These are phyloP conservation scores for Penicillium verhagenii DNA, from an alignment of 495 filamentous ascomycete genomes.

Conservation along the genomic window DNA sequence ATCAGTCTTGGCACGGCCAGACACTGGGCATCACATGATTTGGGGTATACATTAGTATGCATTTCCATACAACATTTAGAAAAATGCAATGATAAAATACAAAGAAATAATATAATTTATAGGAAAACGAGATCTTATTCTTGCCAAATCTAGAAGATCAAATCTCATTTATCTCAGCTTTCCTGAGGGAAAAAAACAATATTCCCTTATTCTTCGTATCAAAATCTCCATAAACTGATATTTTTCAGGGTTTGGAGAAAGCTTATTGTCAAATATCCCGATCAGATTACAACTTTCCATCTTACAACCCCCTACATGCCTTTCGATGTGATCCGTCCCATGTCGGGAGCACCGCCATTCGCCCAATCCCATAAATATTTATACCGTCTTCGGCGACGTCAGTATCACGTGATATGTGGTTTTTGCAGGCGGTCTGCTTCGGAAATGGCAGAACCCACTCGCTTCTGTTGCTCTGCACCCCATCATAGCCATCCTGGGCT, in stretches of 20 bases:
- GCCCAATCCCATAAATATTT: neutral
- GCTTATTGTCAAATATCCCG: neutral
- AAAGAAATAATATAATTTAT: too few species aligned
- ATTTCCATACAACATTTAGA: too few species aligned
- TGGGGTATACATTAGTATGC: too few species aligned
- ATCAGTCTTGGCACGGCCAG: constrained; percentile 29
- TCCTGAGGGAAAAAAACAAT: too few species aligned
- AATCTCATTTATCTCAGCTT: too few species aligned
- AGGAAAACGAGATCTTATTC: too few species aligned
- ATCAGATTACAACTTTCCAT: neutral
- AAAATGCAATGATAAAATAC: neutral
- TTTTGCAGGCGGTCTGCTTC: constrained; percentile 35
- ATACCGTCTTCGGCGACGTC: constrained; percentile 26
- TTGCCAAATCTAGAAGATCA: neutral
- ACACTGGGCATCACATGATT: constrained; percentile 25
- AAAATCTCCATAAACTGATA: neutral
- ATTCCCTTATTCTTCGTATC: too few species aligned
- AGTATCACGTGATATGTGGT: constrained; percentile 23
- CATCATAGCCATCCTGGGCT: constrained; percentile 28
- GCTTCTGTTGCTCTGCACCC: constrained; percentile 32
- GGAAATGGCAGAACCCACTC: constrained; percentile 35
- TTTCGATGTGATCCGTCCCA: neutral
- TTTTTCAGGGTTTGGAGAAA: neutral
- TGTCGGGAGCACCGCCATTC: neutral
- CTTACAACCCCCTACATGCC: neutral